Percentiles rank a stretch among this genome's conserved stretches.
phyloP scores from a whole-genome alignment of 1,284 basidiomycete species.

The Boletus mariae region DNA sequence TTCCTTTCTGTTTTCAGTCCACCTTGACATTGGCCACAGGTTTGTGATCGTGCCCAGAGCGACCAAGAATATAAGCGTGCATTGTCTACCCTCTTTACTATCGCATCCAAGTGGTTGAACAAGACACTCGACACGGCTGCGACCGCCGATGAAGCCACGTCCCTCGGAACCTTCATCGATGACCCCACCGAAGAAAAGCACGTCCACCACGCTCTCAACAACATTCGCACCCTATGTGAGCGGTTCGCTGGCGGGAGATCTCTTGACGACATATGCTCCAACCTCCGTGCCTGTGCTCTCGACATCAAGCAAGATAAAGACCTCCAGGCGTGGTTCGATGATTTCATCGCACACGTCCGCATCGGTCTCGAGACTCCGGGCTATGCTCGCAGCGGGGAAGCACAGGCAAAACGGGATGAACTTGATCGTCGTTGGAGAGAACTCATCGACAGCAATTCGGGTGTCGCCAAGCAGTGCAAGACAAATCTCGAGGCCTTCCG shows the following conservation, averaged over 20 bases:
- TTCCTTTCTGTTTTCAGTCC: neutral
- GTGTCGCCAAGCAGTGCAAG: slow-evolving; percentile 48
- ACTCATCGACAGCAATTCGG: slow-evolving; percentile 42
- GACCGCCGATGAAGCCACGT: slow-evolving; percentile 36
- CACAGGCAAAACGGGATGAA: slow-evolving; percentile 38
- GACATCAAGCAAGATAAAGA: slow-evolving; percentile 47
- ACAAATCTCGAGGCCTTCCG: slow-evolving; percentile 43
- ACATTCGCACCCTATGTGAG: slow-evolving; percentile 45
- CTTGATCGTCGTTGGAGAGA: slow-evolving; percentile 48
- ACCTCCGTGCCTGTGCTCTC: slow-evolving; percentile 39
- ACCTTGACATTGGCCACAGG: slow-evolving; percentile 34
- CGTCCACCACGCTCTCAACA: slow-evolving; percentile 45
- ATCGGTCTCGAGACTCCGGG: slow-evolving; percentile 46
- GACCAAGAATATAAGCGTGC: slow-evolving; percentile 55
- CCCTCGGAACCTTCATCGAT: slow-evolving; percentile 52
- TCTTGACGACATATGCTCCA: slow-evolving; percentile 41
- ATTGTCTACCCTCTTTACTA: slow-evolving; percentile 52
- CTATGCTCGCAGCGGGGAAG: slow-evolving; percentile 49
- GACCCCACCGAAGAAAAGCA: slow-evolving; percentile 58
- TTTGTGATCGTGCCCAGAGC: slow-evolving; percentile 57
- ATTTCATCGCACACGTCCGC: slow-evolving; percentile 44
- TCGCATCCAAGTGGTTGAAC: slow-evolving; percentile 54
- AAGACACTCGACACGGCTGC: slow-evolving; percentile 48
- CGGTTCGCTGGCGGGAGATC: slow-evolving; percentile 46
- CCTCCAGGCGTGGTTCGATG: slow-evolving; percentile 47